Percentiles rank a stretch among this genome's conserved stretches.
These are phyloP conservation scores for Cucumis melo DNA, from an alignment of 306 rosid species.

Conservation along the genomic window DNA sequence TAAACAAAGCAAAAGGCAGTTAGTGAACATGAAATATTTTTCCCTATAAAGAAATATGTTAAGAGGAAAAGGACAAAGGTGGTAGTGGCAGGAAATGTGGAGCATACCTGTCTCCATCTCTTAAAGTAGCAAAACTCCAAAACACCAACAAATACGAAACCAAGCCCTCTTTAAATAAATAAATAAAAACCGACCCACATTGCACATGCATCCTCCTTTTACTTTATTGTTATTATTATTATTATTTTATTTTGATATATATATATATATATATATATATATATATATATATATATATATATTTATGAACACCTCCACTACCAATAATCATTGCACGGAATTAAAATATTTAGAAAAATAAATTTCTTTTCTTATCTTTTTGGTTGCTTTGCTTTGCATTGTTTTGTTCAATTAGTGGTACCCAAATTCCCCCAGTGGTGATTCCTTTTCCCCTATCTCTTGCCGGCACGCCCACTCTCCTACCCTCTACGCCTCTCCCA, in stretches of 20 bases:
- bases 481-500: background rate
- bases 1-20: background rate
- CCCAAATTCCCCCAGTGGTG: constrained; percentile 8
- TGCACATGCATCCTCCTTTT: constrained; percentile 41
- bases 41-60: background rate
- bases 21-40: background rate
- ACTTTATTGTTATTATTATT: background rate
- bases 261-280: background rate
- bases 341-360: constrained; percentile 15
- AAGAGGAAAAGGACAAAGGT: background rate
- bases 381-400: background rate
- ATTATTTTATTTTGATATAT: background rate
- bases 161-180: background rate
- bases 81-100: constrained; percentile 25
- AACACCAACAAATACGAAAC: constrained; percentile 23
- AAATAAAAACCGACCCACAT: constrained; percentile 26
- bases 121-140: constrained; percentile 26
- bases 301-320: constrained; percentile 23
- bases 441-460: background rate
- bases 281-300: background rate
- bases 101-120: constrained; percentile 29
- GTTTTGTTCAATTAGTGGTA: constrained; percentile 27
- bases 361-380: background rate
- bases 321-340: constrained; percentile 62
- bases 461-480: background rate